Evolutionary conservation across 2,329 filamentous ascomycete species (phyloP), one percentile per base, ranked within the genome.

Genomic region (Paecilomyces dactylethromorphus): DNA sequence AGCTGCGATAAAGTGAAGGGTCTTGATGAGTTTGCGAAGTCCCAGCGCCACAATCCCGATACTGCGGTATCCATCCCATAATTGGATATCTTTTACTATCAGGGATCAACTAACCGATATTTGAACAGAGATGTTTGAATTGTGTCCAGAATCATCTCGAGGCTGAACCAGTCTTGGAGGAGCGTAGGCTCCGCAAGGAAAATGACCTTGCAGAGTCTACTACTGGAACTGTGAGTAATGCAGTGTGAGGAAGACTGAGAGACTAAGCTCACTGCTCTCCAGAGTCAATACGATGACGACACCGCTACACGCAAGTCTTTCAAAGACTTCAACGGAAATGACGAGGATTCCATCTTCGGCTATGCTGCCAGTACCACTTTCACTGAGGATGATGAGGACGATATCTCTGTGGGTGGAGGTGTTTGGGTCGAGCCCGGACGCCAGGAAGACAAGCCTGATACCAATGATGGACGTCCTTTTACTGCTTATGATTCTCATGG

Each of bases 21-120:
- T 0, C 58, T 83, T 1, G 76, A 80, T 5, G 71, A 72, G 0
- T 86, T 84, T 62, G 76, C 78, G 18, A 84, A 81, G 62, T 63
- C 63, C 6, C 78, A 82, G 69, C 74, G 81, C 13, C 70, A 66
- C 29, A 75, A 78, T 49, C 73, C 76, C 1, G 81, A 80, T 58
- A 66, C 64, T 45, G 77, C 76, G 26, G 81, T 81, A 76, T 60
- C 79, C 71, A 29, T 61, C 54, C 35, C 39, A 18, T 45, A 1
- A 45, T 3, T 18, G 7, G 18, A 50, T 5, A 35, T 12, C 8
- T 15, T 21, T 21, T 54, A n/a, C 24, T 35, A 18, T 50, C 31
- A 6, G 15, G 22, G 12, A 31, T 56, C 29, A 26, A 10, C 22
- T 56, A 35, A 56, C 60, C 56, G 51, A 61, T 29, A 53, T 55